A percentile compares a stretch with the other conserved stretches of the same genome.
These are phyloP conservation scores for Eucalyptus leucophloia DNA, from an alignment of 345 rosid species.

Conservation along the genomic window DNA sequence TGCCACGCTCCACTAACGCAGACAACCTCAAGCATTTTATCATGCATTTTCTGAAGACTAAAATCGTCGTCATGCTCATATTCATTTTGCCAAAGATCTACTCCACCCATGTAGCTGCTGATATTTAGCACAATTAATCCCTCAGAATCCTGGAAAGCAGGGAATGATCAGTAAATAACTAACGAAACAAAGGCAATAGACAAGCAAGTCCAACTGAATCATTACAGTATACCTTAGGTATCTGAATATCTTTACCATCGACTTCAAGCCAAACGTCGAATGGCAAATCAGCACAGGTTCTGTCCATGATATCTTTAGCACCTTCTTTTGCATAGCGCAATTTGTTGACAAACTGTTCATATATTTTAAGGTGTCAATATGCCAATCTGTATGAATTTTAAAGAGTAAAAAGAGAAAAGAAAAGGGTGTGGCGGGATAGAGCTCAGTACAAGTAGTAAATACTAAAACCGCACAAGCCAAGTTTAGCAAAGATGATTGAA, in stretches of 20 bases:
- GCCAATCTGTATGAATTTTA: neutral
- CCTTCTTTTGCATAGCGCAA: slow-evolving; percentile 85
- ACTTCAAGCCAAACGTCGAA: slow-evolving; percentile 72
- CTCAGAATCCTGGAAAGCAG: slow-evolving; percentile 48
- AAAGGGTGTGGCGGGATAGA: neutral
- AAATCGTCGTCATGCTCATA: slow-evolving; percentile 62
- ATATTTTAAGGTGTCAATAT: neutral
- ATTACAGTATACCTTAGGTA: slow-evolving; percentile 42
- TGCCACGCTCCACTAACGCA: slow-evolving; percentile 85
- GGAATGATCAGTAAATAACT: neutral
- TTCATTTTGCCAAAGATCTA: slow-evolving; percentile 85
- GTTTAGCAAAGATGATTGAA: neutral
- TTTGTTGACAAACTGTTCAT: slow-evolving; percentile 70
- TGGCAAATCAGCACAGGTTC: slow-evolving; percentile 82
- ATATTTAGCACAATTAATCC: slow-evolving; percentile 76
- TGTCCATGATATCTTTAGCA: slow-evolving; percentile 79
- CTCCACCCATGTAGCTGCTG: slow-evolving; percentile 92
- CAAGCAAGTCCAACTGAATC: neutral
- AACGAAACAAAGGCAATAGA: neutral
- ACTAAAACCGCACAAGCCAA: neutral
- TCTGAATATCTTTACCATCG: slow-evolving; percentile 63
- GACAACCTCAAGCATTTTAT: slow-evolving; percentile 69
- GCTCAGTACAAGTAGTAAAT: neutral
- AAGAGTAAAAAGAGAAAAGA: neutral
- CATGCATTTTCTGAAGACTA: slow-evolving; percentile 62